These are phyloP conservation scores for Aquilaria sinensis DNA, from an alignment of 345 rosid species.

Conservation along the genomic window DNA sequence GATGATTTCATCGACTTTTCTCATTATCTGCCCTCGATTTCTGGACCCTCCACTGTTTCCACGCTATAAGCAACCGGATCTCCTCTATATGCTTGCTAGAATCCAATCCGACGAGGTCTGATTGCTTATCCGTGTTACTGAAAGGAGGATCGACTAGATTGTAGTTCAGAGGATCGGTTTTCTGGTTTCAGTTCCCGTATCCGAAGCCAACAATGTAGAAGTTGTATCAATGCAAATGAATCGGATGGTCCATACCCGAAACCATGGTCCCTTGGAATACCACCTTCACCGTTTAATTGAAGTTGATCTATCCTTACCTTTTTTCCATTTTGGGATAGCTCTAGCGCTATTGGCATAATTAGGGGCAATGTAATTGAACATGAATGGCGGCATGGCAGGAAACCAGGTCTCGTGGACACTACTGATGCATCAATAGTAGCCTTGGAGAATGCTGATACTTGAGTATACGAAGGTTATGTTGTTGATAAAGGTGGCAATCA, in stretches of 20 bases:
- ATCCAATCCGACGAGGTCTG: too few relatives aligned
- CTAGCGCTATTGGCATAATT: neutral
- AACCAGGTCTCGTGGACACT: neutral
- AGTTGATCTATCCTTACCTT: constrained; percentile 20
- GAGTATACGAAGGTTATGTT: constrained; percentile 31
- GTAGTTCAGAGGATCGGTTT: constrained; percentile 15
- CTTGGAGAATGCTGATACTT: constrained; percentile 25
- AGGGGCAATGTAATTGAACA: constrained; percentile 12
- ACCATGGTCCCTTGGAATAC: constrained; percentile 27
- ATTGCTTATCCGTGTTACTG: constrained; percentile 11
- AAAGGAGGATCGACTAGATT: constrained; percentile 28
- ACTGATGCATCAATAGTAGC: constrained; percentile 23
- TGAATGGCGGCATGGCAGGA: constrained; percentile 15
- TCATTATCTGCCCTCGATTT: too few relatives aligned
- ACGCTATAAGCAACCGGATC: too few relatives aligned
- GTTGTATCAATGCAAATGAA: constrained; percentile 33
- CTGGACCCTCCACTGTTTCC: too few relatives aligned
- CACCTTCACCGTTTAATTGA: constrained; percentile 19
- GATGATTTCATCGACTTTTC: too few relatives aligned
- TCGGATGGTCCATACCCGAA: constrained; percentile 24
- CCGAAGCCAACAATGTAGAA: constrained; percentile 29
- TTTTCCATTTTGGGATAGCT: constrained; percentile 2
- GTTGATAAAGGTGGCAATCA: constrained; percentile 14
- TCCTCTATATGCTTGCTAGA: too few relatives aligned
- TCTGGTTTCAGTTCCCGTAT: constrained; percentile 20